Conservation (phyloP, 2,329 filamentous ascomycete species). For the Akanthomyces uredinophilus region DNA sequence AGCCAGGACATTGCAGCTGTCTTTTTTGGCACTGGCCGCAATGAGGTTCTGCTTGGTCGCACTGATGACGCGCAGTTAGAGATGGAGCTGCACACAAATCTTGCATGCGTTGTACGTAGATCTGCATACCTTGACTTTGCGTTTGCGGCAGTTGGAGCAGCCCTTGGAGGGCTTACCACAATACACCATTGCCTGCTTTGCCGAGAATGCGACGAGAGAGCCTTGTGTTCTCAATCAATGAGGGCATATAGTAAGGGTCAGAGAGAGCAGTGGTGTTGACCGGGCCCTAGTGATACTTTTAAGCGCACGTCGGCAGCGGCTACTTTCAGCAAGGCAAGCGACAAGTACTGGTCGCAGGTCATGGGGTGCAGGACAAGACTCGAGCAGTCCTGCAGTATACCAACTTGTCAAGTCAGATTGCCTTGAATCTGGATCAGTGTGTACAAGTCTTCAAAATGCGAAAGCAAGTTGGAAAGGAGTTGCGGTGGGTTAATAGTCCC, state of each 20-base stretch:
- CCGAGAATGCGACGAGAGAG: background rate
- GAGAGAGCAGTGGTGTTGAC: background rate
- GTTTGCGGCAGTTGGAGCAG: slow-evolving; percentile 50
- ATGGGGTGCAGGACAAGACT: background rate
- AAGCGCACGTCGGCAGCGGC: background rate
- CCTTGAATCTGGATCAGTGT: background rate
- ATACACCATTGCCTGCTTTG: slow-evolving; percentile 44
- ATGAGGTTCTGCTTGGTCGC: slow-evolving; percentile 46
- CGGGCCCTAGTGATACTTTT: background rate
- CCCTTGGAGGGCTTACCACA: slow-evolving; percentile 54
- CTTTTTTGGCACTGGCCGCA: slow-evolving; percentile 53
- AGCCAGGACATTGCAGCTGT: slow-evolving; percentile 48
- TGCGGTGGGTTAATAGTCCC: background rate
- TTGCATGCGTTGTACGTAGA: slow-evolving; percentile 3
- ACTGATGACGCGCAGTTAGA: slow-evolving; percentile 31
- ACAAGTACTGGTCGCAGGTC: background rate
- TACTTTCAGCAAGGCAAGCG: background rate
- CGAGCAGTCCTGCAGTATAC: background rate
- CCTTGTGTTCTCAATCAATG: background rate
- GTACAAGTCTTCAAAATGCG: background rate
- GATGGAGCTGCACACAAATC: slow-evolving; percentile 1
- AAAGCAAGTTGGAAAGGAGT: background rate
- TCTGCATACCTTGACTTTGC: slow-evolving; percentile 49
- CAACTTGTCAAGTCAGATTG: background rate
- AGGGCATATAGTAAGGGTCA: background rate